A percentile compares a stretch with the other conserved stretches of the same genome.
These are phyloP conservation scores for Gossypium longicalyx DNA, from an alignment of 345 rosid species.

Conservation along the genomic window DNA sequence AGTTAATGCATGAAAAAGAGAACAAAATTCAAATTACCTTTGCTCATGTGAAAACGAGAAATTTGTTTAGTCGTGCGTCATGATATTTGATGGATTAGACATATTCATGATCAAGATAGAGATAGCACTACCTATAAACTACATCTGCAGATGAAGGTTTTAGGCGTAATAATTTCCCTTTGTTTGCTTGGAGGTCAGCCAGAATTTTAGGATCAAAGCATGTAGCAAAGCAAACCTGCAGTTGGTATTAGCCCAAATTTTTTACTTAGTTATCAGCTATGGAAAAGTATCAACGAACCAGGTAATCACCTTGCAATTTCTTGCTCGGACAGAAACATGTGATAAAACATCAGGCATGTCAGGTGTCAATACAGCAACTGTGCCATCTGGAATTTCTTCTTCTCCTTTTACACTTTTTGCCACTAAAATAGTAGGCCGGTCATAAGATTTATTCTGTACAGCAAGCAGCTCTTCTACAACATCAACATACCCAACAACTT, in stretches of 20 bases:
- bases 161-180: conserved; percentile 70
- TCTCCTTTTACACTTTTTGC: conserved; percentile 94
- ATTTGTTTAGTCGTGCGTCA: background rate
- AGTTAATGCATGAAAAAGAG: conserved; percentile 15
- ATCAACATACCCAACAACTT: conserved; percentile 73
- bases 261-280: conserved; percentile 17
- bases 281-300: conserved; percentile 18
- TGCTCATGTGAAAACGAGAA: background rate
- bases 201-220: conserved; percentile 88
- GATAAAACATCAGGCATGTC: conserved; percentile 99
- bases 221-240: conserved; percentile 97
- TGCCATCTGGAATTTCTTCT: conserved; percentile 97
- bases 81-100: background rate
- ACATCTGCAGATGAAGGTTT: conserved; percentile 79
- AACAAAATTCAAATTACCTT: background rate
- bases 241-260: conserved; percentile 14
- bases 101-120: conserved; percentile 11
- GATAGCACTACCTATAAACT: conserved; percentile 55
- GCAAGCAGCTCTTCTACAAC: conserved; percentile 82
- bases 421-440: conserved; percentile 75
- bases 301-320: conserved; percentile 80
- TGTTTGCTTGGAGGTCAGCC: conserved; percentile 57
- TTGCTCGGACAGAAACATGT: conserved; percentile 99
- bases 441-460: conserved; percentile 79
- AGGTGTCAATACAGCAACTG: conserved; percentile 96